These are phyloP conservation scores for Colletotrichum sp. DNA, from an alignment of 2,329 filamentous ascomycete genomes.

Conservation along the genomic window DNA sequence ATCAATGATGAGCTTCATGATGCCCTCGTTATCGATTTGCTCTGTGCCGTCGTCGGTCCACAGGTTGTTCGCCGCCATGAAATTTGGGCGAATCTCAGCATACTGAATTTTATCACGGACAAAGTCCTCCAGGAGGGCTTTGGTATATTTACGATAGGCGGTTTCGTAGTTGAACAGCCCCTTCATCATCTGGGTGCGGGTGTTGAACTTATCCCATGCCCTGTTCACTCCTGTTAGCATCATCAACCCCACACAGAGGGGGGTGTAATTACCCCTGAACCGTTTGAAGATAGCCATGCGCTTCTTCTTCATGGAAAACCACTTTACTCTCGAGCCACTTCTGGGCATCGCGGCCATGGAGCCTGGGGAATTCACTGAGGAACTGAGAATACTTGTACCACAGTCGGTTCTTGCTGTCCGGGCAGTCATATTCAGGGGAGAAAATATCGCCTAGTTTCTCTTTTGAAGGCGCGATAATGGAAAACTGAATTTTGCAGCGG, in stretches of 20 bases:
- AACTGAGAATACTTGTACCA: conserved; percentile 46
- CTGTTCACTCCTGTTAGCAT: conserved; percentile 32
- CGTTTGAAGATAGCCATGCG: conserved; percentile 56
- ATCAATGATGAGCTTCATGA: conserved; percentile 64
- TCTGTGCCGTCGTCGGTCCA: conserved; percentile 59
- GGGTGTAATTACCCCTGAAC: conserved; percentile 53
- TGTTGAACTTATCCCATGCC: conserved; percentile 69
- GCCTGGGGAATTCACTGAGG: conserved; percentile 35
- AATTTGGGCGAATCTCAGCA: conserved; percentile 73
- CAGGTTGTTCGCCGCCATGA: conserved; percentile 67
- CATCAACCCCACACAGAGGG: neutral
- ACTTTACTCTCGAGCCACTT: conserved; percentile 68
- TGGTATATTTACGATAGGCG: conserved; percentile 67
- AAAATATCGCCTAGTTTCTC: conserved; percentile 53
- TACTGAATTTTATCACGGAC: conserved; percentile 71
- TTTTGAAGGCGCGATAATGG: conserved; percentile 35
- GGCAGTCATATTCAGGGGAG: conserved; percentile 44
- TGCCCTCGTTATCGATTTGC: conserved; percentile 59
- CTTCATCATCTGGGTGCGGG: conserved; percentile 74
- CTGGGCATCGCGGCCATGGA: conserved; percentile 35
- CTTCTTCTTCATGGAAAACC: conserved; percentile 64
- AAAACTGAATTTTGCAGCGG: conserved; percentile 67
- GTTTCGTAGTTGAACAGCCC: conserved; percentile 71
- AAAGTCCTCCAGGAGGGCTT: conserved; percentile 64
- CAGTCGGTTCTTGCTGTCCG: conserved; percentile 37